Evolutionary conservation across 768 basidiomycete genomes (phyloP), one percentile per base, ranked within the genome.

Genomic region (Phanerochaete sordida): DNA sequence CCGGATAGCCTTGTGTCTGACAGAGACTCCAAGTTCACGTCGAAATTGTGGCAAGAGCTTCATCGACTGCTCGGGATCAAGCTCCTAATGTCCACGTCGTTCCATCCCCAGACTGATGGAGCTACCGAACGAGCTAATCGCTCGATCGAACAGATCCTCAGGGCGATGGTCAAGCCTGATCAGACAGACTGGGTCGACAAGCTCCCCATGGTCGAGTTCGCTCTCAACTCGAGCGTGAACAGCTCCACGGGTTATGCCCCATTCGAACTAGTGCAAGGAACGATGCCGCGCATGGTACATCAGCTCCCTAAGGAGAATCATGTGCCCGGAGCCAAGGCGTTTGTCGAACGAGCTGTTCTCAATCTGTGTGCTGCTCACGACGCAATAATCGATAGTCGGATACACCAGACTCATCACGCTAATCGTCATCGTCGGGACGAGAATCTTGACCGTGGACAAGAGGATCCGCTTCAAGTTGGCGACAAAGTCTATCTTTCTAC

Each of bases 151-250:
- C 66, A 66, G 27, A 65, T 68, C 2, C 51, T 67, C 3, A 31
- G 64, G 1, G 15, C 23, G 0, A 16, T 49, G 2, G 55, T 68
- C 15, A 1, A 13, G 3, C 62, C 64, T 12, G 60, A 65, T 28
- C 67, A 68, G 31, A 31, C 24, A 0, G 68, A 78, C 43, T 77
- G 75, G 74, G 64, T 70, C 0, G 58, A 68, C 0, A 64, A 66
- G 8, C 9, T 76, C 0, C 73, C 73, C 2, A 52, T 74, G 51
- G 66, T 69, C 0, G 75, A 79, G 57, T 79, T 80, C 62, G 77
- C 77, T 0, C 70, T 78, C 6, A 81, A 74, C 60, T 65, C 66
- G 0, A 65, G 69, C 28, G 56, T 64, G 0, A 72, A 68, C 33
- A 54, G 66, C 1, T 68, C 73, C 0, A 79, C 76, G 0, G 62